A percentile compares a stretch with the other conserved stretches of the same genome.
Evolutionary conservation across 495 filamentous ascomycete species (phyloP).

Genomic region (Penicillium cosmopolitanum): DNA sequence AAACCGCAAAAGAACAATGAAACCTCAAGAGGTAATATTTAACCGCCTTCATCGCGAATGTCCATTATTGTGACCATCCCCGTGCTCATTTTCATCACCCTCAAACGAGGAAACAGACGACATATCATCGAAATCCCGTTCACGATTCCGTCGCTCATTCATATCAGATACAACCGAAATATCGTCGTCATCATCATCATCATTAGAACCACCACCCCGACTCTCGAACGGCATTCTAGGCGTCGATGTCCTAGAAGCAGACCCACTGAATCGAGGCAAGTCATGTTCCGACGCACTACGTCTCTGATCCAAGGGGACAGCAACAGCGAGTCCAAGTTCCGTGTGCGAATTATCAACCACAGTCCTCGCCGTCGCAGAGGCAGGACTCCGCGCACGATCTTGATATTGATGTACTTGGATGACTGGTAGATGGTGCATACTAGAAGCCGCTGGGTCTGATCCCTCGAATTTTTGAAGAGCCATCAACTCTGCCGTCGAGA

Average conservation of each 20-base stretch:
- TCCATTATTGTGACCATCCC: slow-evolving; percentile 1
- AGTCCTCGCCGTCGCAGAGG: slow-evolving; percentile 2
- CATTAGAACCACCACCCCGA: slow-evolving; percentile 5
- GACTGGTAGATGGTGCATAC: slow-evolving; percentile 10
- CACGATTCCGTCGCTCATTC: slow-evolving; percentile 18
- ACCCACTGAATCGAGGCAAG: slow-evolving; percentile 8
- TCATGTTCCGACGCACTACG: slow-evolving; percentile 19
- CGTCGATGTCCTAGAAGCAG: slow-evolving; percentile 8
- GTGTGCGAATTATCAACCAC: neutral
- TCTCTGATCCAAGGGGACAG: slow-evolving; percentile 22
- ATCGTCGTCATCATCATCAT: slow-evolving; percentile 27
- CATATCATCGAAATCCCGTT: slow-evolving; percentile 33
- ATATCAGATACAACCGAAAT: slow-evolving; percentile 35
- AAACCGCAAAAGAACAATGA: neutral
- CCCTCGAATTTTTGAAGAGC: slow-evolving; percentile 3
- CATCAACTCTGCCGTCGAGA: slow-evolving; percentile 29
- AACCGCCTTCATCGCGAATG: neutral
- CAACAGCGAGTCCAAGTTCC: slow-evolving; percentile 20
- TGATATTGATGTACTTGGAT: slow-evolving; percentile 12
- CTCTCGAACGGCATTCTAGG: slow-evolving; percentile 34
- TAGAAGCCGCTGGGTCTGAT: slow-evolving; percentile 3
- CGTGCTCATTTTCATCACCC: slow-evolving; percentile 15
- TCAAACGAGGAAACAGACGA: slow-evolving; percentile 45
- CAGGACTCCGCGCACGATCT: slow-evolving; percentile 2
- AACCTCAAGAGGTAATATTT: neutral